Conservation (phyloP, 768 basidiomycete species). For the Suillus ampliporus region DNA sequence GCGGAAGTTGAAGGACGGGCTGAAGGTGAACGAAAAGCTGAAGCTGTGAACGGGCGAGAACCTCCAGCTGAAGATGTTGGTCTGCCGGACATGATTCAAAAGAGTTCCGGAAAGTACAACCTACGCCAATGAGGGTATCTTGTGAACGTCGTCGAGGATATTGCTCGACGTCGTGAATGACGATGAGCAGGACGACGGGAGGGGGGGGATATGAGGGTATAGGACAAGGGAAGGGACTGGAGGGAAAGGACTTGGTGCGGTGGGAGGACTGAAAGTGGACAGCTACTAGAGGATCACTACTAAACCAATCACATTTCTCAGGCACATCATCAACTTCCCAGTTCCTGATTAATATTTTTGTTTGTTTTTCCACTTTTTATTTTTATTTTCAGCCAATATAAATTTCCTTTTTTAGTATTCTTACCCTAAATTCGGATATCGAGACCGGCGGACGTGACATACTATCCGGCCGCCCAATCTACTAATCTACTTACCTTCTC, state of each 20-base stretch:
- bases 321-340: conserved; percentile 38
- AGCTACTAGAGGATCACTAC: conserved; percentile 36
- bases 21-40: conserved; percentile 22
- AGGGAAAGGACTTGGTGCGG: conserved; percentile 30
- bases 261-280: conserved; percentile 36
- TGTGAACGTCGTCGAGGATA: conserved; percentile 6
- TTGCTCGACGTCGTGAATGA: conserved; percentile 16
- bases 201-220: conserved; percentile 21
- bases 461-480: conserved; percentile 23
- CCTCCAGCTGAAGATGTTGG: conserved; percentile 36
- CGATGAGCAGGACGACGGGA: conserved; percentile 11
- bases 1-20: conserved; percentile 17
- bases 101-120: conserved; percentile 3
- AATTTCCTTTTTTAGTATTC: neutral
- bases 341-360: conserved; percentile 38
- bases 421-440: conserved; percentile 12
- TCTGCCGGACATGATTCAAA: conserved; percentile 31
- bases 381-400: conserved; percentile 11
- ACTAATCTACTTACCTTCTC: neutral
- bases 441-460: conserved; percentile 18
- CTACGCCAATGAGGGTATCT: neutral
- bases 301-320: conserved; percentile 40
- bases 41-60: conserved; percentile 35
- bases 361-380: conserved; percentile 12
- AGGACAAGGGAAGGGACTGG: conserved; percentile 21